These are phyloP conservation scores for Nemania abortiva DNA, from an alignment of 2,329 filamentous ascomycete species.

Conservation along the genomic window DNA sequence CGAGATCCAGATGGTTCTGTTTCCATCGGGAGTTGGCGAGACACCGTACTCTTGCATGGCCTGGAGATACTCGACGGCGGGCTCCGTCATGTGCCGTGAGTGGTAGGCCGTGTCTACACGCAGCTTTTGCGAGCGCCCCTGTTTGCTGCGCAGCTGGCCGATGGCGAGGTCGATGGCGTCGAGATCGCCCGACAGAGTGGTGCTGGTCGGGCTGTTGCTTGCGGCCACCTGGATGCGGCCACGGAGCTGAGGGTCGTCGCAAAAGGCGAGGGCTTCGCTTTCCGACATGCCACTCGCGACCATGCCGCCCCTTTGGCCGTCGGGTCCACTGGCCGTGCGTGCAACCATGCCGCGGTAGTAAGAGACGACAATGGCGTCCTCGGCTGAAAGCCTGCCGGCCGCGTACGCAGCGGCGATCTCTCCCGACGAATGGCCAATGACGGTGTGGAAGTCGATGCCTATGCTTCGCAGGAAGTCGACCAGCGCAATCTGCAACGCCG, in stretches of 20 bases:
- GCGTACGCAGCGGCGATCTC: slow-evolving; percentile 52
- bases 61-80: slow-evolving; percentile 53
- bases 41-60: slow-evolving; percentile 50
- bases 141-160: slow-evolving; percentile 33
- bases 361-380: slow-evolving; percentile 49
- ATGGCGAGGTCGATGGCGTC: slow-evolving; percentile 42
- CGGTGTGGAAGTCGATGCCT: slow-evolving; percentile 48
- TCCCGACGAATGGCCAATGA: slow-evolving; percentile 50
- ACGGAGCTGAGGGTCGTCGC: slow-evolving; percentile 38
- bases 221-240: slow-evolving; percentile 48
- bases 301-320: slow-evolving; percentile 49
- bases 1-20: slow-evolving; percentile 55
- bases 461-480: slow-evolving; percentile 51
- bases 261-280: slow-evolving; percentile 45
- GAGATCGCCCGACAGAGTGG: slow-evolving; percentile 50
- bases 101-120: slow-evolving; percentile 62
- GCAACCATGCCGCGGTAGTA: slow-evolving; percentile 50
- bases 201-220: slow-evolving; percentile 46
- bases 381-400: slow-evolving; percentile 46
- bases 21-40: slow-evolving; percentile 39
- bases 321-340: slow-evolving; percentile 40
- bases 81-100: slow-evolving; percentile 60
- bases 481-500: slow-evolving; percentile 64
- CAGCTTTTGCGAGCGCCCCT: slow-evolving; percentile 54
- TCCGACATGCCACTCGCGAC: slow-evolving; percentile 47